Base-by-base conservation (phyloP, 768 basidiomycete genomes). In the Tricholoma terreum region DNA sequence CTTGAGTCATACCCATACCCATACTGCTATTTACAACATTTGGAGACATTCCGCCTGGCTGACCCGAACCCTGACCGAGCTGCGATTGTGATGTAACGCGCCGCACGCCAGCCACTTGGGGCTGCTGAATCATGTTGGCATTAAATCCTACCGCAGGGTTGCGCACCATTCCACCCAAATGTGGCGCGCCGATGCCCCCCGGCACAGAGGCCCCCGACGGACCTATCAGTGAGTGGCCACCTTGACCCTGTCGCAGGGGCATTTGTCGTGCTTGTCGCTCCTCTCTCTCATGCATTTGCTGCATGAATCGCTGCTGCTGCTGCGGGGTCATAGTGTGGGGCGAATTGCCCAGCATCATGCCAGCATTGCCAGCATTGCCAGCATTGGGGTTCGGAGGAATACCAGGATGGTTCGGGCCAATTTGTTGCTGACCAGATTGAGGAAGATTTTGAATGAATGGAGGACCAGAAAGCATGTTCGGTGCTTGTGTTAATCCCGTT, bases 31-130 rank as follows among this genome's bases (percentile, higher is more conserved):
- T 70, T 24, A 53, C 53, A n/a, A 69, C 70, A 54, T 71, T 65
- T 21, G 65, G 67, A 34, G 75, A 73, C 61, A 73, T 67, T n/a
- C 64, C 65, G 46, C 59, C 63, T 17, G 73, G 57, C 63, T 76
- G 77, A 27, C 60, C 69, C 50, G 67, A 71, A 12, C 68, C 59
- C 38, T 77, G 73, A 62, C 73, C 78, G 63, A 69, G 69, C 59
- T 80, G 77, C 4, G 84, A 79, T 69, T 87, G 86, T 19, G 85
- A 83, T 57, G 75, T 71, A n/a, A 78, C 79, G 65, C 86, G 81
- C 57, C 86, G 81, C 46, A 80, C 67, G 17, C 60, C 63, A 45
- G 67, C 67, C 40, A 69, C 71, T 4, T 68, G 67, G 56, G 67
- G 71, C 36, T 70, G 72, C 60, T 71, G 75, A 63, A 68, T 73